A percentile compares a stretch with the other conserved stretches of the same genome.
Evolutionary conservation across 345 rosid genomes (phyloP).

Genomic region (Xanthoceras sorbifolium): DNA sequence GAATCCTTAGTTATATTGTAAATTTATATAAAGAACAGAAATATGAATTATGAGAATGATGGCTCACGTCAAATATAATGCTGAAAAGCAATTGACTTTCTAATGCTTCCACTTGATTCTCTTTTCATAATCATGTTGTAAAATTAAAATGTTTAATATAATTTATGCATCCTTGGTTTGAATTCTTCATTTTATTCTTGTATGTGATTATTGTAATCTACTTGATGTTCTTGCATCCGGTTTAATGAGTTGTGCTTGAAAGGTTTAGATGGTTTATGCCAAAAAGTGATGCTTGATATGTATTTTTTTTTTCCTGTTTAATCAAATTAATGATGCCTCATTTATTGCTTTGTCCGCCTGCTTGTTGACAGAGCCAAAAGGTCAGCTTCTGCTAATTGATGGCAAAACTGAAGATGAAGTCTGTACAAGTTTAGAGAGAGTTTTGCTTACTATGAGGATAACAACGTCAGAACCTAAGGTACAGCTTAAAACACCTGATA

Average conservation of each 20-base stretch:
- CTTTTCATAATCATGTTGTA: neutral
- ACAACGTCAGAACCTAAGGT: conserved; percentile 97
- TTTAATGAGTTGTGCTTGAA: neutral
- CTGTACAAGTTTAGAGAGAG: conserved; percentile 85
- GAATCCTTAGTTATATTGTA: neutral
- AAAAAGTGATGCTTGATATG: neutral
- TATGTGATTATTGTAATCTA: neutral
- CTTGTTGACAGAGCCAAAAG: conserved; percentile 76
- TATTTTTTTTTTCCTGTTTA: neutral
- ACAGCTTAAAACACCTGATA: conserved; percentile 25
- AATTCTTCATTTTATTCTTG: neutral
- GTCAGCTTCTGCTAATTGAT: conserved; percentile 91
- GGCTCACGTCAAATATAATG: neutral
- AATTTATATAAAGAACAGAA: neutral
- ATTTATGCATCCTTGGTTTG: neutral
- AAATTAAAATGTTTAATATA: neutral
- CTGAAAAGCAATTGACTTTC: neutral
- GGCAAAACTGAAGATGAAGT: conserved; percentile 94
- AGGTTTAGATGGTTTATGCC: neutral
- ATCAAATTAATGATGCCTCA: neutral
- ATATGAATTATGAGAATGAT: neutral
- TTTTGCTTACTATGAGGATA: conserved; percentile 90
- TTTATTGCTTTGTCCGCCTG: neutral
- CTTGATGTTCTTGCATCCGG: neutral
- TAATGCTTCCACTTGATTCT: neutral